Base-by-base conservation (phyloP, 1,139 yeast species). In the Yamadazyma spencermartinsiae region DNA sequence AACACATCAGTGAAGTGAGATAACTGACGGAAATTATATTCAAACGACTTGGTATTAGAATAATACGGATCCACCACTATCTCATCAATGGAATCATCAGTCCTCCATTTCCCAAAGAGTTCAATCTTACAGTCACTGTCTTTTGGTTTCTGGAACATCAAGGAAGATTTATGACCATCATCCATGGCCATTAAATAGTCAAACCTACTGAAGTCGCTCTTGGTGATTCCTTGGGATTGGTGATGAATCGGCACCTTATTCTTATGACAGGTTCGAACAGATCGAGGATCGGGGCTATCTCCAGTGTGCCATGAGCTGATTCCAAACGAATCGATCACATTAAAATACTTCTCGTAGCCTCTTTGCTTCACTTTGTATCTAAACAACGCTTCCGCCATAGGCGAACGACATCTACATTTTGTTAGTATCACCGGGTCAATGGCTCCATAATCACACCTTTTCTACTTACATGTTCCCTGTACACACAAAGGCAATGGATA, bases 311-410 rank as follows among this genome's bases (percentile, higher is more conserved):
- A 90, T 0, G 84, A 86, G 7, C 87, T 80, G 0, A 96, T 88
- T 4, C 98, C 98, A 60, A 82, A 90, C 0, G 97, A 89, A 51
- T 89, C 96, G 25, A 88, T 83, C 11, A 56, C 51, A 1, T 67
- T 61, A 48, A 90, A 63, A 24, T 54, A 52, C n/a, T 56, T 48
- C 2, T 52, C 38, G 30, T 72, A 71, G 0, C 80, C 76, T 23
- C 65, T 55, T 40, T 72, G 56, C 34, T 77, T 59, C 3, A 87
- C 95, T 19, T 71, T 69, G 44, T 86, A 80, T 37, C 69, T 71
- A 64, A 89, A 88, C 1, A 89, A 86, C 0, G 96, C 97, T 59
- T 90, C 98, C 0, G 98, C 98, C 98, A 90, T 90, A 9, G 98
- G 97, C 1, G 97, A 89, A 38, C 98, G 92, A 56, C 98, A 90